Conservation (phyloP, 2,329 filamentous ascomycete species). For the Chalaropsis ovoidea region DNA sequence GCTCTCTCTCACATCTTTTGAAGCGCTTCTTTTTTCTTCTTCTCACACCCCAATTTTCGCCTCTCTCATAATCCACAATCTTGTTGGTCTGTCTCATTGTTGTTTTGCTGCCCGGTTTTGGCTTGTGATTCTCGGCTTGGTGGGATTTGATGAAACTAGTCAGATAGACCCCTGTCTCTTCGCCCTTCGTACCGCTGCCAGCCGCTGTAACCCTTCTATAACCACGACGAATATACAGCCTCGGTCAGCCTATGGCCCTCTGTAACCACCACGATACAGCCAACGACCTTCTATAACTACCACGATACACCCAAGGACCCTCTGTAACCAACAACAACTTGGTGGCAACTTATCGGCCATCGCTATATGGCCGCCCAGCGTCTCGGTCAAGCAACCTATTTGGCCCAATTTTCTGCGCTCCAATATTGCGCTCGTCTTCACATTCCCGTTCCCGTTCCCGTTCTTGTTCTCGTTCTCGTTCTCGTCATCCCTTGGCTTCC, state of each 20-base stretch:
- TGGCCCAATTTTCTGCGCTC: background rate
- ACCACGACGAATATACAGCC: background rate
- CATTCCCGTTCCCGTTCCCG: no score
- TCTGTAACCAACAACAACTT: background rate
- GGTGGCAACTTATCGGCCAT: no score
- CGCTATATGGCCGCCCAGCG: no score
- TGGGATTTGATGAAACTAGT: background rate
- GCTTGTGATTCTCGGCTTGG: background rate
- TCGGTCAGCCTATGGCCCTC: background rate
- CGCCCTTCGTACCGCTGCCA: background rate
- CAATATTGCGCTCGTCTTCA: background rate
- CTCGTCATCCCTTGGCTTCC: background rate
- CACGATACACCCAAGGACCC: background rate
- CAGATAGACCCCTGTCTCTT: conserved; percentile 4
- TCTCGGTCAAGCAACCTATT: no score
- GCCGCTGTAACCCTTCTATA: conserved; percentile 5
- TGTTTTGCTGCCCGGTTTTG: background rate
- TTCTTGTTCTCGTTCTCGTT: background rate
- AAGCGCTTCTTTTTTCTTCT: background rate
- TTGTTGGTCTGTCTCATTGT: background rate
- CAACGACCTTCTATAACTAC: background rate
- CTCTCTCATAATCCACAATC: background rate
- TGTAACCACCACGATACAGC: background rate
- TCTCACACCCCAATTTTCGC: background rate
- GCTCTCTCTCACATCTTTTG: background rate